phyloP scores from a whole-genome alignment of 2,329 filamentous ascomycete genomes.

The Pestalotiopsis sp. region DNA sequence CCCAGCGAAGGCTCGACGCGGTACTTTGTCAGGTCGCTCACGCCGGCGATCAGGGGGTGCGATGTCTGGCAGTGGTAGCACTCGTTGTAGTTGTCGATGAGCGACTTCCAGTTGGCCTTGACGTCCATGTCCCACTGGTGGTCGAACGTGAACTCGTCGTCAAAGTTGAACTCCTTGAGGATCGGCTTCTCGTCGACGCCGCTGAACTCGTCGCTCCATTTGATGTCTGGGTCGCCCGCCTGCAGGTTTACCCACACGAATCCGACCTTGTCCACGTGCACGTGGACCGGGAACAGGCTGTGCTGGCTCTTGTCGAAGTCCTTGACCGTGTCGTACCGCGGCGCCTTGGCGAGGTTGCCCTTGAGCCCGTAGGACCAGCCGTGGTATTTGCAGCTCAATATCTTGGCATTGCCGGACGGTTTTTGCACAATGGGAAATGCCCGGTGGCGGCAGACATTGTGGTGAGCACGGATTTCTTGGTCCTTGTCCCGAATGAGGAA shows the following conservation, averaged over 20 bases:
- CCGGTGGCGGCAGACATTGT: constrained; percentile 65
- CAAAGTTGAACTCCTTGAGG: constrained; percentile 46
- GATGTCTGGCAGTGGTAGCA: constrained; percentile 66
- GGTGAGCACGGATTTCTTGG: constrained; percentile 59
- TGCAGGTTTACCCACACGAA: constrained; percentile 65
- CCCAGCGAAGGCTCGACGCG: constrained; percentile 36
- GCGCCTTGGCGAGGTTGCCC: constrained; percentile 62
- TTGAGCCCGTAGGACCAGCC: constrained; percentile 64
- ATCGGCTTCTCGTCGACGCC: constrained; percentile 48
- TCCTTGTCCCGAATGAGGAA: constrained; percentile 53
- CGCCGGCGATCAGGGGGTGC: constrained; percentile 58
- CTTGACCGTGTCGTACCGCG: constrained; percentile 57
- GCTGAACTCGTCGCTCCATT: constrained; percentile 56
- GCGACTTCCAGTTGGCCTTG: constrained; percentile 63
- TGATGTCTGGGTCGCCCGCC: constrained; percentile 44
- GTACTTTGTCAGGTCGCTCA: constrained; percentile 60
- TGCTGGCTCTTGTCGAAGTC: constrained; percentile 62
- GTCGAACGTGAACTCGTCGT: constrained; percentile 58
- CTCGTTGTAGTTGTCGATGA: constrained; percentile 68
- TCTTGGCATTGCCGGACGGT: constrained; percentile 50
- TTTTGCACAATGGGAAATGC: constrained; percentile 61
- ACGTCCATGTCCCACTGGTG: constrained; percentile 61
- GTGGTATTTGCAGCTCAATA: constrained; percentile 64
- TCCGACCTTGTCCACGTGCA: constrained; percentile 54
- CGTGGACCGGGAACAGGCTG: constrained; percentile 57